A percentile compares a stretch with the other conserved stretches of the same genome.
phyloP scores from a whole-genome alignment of 2,329 filamentous ascomycete genomes.

The Epichloe coenophiala region DNA sequence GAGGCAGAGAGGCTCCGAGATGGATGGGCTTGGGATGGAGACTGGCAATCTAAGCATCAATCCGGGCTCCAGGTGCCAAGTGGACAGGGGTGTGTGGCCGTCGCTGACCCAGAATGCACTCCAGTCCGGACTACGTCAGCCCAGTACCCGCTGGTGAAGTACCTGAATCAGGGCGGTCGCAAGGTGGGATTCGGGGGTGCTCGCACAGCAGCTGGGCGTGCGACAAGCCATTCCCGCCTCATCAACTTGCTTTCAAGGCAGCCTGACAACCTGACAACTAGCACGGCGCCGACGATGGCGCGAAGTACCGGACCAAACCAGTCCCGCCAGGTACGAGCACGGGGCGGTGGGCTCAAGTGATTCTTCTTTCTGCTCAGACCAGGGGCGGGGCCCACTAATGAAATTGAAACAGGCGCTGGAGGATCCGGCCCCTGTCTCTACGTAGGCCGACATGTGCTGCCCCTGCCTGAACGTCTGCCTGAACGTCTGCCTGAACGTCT shows the following conservation, averaged over 20 bases:
- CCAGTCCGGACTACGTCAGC: background rate
- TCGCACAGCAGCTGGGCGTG: constrained; percentile 1
- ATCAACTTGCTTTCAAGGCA: too few species aligned
- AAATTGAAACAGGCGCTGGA: constrained; percentile 12
- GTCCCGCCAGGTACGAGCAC: too few species aligned
- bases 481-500: constrained; percentile 3
- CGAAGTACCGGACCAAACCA: background rate
- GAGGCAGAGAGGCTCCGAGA: background rate
- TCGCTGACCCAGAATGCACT: background rate
- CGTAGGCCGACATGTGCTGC: constrained; percentile 2
- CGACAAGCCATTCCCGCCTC: constrained; percentile 1
- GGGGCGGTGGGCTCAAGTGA: background rate
- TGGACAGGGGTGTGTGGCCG: background rate
- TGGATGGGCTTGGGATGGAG: constrained; percentile 1
- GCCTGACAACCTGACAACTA: too few species aligned
- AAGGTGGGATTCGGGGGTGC: background rate
- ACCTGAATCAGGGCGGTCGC: constrained; percentile 6
- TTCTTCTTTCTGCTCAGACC: constrained; percentile 3
- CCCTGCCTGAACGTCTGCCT: too few species aligned
- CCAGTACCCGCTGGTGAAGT: constrained; percentile 4
- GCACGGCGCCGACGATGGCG: background rate
- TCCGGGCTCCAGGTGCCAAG: constrained; percentile 2
- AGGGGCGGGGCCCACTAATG: constrained; percentile 8
- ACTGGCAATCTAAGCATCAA: constrained; percentile 18
- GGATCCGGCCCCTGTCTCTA: background rate